phyloP scores from a whole-genome alignment of 2,329 filamentous ascomycete species.

The Mycogone perniciosa region DNA sequence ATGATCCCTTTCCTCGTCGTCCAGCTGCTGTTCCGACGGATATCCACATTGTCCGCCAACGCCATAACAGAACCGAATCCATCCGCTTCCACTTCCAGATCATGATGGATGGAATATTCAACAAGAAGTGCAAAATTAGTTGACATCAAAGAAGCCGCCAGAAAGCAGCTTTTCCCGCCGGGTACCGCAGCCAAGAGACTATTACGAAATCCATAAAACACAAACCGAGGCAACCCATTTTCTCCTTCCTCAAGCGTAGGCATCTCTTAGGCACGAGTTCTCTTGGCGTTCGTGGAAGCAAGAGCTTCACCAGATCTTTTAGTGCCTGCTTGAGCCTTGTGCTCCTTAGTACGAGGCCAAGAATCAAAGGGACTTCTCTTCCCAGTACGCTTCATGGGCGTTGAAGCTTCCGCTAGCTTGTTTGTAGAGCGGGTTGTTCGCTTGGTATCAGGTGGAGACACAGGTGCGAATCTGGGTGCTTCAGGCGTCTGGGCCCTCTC shows the following conservation, averaged over 20 bases:
- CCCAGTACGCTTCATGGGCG: constrained; percentile 34
- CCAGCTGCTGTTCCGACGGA: constrained; percentile 11
- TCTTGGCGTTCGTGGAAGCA: constrained; percentile 27
- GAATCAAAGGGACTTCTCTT: constrained; percentile 57
- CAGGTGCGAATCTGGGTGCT: constrained; percentile 49
- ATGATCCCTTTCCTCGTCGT: constrained; percentile 9
- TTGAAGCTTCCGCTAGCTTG: constrained; percentile 39
- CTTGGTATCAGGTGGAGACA: constrained; percentile 56
- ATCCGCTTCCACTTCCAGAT: constrained; percentile 8
- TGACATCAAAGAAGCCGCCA: constrained; percentile 1
- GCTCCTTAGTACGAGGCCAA: constrained; percentile 61
- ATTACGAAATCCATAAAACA: constrained; percentile 11
- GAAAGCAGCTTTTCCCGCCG: neutral
- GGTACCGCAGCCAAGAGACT: neutral
- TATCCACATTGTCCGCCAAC: constrained; percentile 12
- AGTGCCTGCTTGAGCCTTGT: constrained; percentile 36
- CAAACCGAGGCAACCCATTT: neutral
- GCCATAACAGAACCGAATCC: constrained; percentile 9
- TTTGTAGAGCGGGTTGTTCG: constrained; percentile 52
- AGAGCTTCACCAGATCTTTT: constrained; percentile 37
- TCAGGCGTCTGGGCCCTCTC: constrained; percentile 41
- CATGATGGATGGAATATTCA: constrained; percentile 12
- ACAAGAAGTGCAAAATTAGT: constrained; percentile 8
- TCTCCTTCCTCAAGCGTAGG: neutral
- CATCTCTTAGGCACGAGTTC: constrained; percentile 27